Base-by-base conservation (phyloP, 345 rosid species). In the Reutealis trisperma region DNA sequence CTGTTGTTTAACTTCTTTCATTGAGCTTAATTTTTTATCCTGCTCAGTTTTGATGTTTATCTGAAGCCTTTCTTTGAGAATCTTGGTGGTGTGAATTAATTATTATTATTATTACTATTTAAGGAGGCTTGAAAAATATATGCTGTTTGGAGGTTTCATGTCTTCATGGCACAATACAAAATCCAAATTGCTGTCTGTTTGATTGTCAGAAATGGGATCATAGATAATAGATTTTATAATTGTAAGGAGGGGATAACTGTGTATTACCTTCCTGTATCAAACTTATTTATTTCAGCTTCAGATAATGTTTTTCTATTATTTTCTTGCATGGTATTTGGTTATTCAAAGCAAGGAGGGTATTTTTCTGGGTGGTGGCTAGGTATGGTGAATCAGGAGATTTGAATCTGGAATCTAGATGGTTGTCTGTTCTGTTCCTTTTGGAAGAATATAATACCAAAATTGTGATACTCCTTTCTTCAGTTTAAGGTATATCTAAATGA, bases 31-130 rank as follows among this genome's bases (percentile, higher is more conserved):
- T 21, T 67, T 54, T 42, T 24, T 18, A 44, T 22, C 54, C 52
- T 13, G 55, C 2, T 45, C 21, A 45, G 6, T 13, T 11, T 44
- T 67, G 55, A 49, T 67, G 16, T 25, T 67, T n/a, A 41, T 41
- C 51, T 42, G n/a, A 47, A 66, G 42, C 51, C 70, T 67, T 67
- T 42, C 71, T 67, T 44, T 44, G 55, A 67, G 19, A n/a, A 2
- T 22, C 18, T 11, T 10, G 44, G 70, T 67, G 71, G 71, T 13
- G 1, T n/a, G 55, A 2, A 67, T 45, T 45, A 49, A 44, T 14
- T 67, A 27, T n/a, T 67, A 6, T 42, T 13, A 34, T 34, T 34
- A 34, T 32, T 32, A 32, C 3, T 5, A 1, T 15, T 44, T 51
- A 67, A 37, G 52, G 16, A 67, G 13, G 71, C 1, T 10, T 41